Evolutionary conservation across 345 rosid species (phyloP), one percentile per base, ranked within the genome.

Genomic region (Anastatica hierochuntica): DNA sequence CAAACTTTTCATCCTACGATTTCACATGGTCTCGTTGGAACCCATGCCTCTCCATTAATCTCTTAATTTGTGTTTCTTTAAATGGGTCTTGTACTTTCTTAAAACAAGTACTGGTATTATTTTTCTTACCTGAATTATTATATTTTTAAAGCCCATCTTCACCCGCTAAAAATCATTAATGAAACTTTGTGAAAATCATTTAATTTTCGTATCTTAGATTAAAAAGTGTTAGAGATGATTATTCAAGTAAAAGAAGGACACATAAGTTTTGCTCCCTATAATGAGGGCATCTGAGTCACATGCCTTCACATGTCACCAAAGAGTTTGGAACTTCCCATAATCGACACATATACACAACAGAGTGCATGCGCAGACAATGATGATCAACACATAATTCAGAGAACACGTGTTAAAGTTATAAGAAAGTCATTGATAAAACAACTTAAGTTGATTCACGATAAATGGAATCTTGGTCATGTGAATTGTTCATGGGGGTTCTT

Each of bases 261-360:
- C 60, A 52, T 34, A 60, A 58, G 59, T 36, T 39, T 60, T 67
- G 71, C 62, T 67, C 66, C 71, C 71, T 53, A 46, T 46, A 46
- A 67, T 39, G 71, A 67, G 61, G 61, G 61, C 66, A 60, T 67
- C 71, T 67, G 45, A 67, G 61, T 46, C 71, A 67, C 71, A 60
- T 67, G 71, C 56, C 27, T 60, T 39, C 66, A 67, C 66, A 59
- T 67, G 71, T 43, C 27, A 54, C 71, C 66, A 53, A 53, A 67
- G 66, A 59, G 60, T 53, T 53, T 67, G 71, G 71, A 67, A 59
- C 61, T 58, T 39, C 65, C 49, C 49, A 51, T 52, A 43, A n/a
- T n/a, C n/a, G 29, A 13, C 59, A 43, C 26, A 49, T 3, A 60
- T 2, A 48, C 2, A 2, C 14, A 21, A 27, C 31, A 29, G 20